These are phyloP conservation scores for Pyrus hybrid DNA, from an alignment of 331 rosid species.

Conservation along the genomic window DNA sequence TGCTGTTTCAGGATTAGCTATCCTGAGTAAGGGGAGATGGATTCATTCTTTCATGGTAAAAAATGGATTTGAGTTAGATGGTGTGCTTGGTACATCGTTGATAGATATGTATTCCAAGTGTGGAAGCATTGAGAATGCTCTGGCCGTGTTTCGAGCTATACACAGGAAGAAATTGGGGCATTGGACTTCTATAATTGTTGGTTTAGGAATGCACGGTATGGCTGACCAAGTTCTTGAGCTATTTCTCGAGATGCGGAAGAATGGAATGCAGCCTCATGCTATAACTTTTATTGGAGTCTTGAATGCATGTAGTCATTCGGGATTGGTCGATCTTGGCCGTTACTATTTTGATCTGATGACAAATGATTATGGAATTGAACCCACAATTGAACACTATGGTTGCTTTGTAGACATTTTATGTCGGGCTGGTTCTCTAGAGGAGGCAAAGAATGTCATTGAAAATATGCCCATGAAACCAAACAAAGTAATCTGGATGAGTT, in stretches of 20 bases:
- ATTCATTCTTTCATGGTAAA: constrained; percentile 46
- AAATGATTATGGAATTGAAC: constrained; percentile 37
- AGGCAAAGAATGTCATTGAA: constrained; percentile 36
- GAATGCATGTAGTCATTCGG: constrained; percentile 59
- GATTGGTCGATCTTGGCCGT: constrained; percentile 42
- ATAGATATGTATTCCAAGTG: constrained; percentile 57
- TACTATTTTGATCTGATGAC: constrained; percentile 36
- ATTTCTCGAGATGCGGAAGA: constrained; percentile 33
- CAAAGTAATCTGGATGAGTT: constrained; percentile 53
- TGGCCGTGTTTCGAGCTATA: constrained; percentile 26
- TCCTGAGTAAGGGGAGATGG: constrained; percentile 42
- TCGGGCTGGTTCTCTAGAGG: constrained; percentile 48
- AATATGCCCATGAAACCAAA: constrained; percentile 45
- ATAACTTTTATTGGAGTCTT: constrained; percentile 52
- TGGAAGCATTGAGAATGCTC: constrained; percentile 45
- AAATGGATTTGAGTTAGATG: constrained; percentile 30
- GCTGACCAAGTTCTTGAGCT: constrained; percentile 39
- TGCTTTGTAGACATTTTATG: constrained; percentile 52
- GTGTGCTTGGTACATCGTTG: constrained; percentile 43
- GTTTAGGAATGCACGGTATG: constrained; percentile 57
- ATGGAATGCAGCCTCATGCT: constrained; percentile 39
- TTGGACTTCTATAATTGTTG: constrained; percentile 49
- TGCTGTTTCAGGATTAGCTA: constrained; percentile 38
- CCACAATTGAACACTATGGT: constrained; percentile 54
- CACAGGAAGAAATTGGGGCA: constrained; percentile 45